Evolutionary conservation across 108 stramenopile species (phyloP).

Genomic region (Parmales sp.): DNA sequence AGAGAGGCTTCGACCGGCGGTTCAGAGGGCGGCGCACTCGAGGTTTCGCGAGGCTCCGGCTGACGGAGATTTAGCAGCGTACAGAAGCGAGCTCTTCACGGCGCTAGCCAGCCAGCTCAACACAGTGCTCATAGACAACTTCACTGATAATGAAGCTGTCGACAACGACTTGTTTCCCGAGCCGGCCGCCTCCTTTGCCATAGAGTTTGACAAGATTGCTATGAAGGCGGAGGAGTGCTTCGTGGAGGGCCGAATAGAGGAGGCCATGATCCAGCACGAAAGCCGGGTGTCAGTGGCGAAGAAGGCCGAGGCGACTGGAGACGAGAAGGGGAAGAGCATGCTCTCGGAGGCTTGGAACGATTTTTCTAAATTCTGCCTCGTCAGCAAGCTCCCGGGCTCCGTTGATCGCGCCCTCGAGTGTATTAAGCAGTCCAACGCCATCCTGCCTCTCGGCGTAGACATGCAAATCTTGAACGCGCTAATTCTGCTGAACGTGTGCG

Average conservation of each 20-base stretch:
- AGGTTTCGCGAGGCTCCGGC: constrained; percentile 1
- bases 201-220: constrained; percentile 1
- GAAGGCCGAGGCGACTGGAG: not conserved
- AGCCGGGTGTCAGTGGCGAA: not conserved
- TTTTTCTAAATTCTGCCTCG: not conserved
- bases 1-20: not conserved
- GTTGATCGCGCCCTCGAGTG: constrained; percentile 4
- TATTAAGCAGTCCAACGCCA: not conserved
- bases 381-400: not conserved
- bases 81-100: constrained; percentile 5
- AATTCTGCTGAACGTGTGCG: not conserved
- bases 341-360: not conserved
- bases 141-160: not conserved
- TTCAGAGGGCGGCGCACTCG: constrained; percentile 4
- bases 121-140: constrained; percentile 4
- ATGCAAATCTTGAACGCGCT: not conserved
- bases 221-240: not conserved
- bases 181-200: not conserved
- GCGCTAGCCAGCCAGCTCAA: constrained; percentile 3
- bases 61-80: not conserved
- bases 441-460: not conserved
- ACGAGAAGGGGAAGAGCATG: not conserved
- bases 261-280: not conserved
- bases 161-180: not conserved
- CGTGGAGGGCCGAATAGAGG: not conserved